Conservation (phyloP, 108 stramenopile species). For the Schizochytrium sp. region DNA sequence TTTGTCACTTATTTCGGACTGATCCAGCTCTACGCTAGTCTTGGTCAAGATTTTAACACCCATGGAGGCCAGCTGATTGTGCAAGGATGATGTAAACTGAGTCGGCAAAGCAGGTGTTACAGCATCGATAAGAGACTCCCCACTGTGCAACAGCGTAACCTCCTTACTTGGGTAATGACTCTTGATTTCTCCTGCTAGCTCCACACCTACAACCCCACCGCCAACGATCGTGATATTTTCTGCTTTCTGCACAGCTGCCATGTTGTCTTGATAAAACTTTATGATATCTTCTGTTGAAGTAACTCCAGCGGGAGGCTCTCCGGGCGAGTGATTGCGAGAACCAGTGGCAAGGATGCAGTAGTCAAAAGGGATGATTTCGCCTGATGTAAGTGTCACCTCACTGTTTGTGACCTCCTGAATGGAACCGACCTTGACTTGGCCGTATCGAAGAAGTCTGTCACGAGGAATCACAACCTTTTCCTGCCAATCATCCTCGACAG, state of each 20-base stretch:
- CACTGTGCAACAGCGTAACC: constrained; percentile 65
- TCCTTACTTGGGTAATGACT: constrained; percentile 64
- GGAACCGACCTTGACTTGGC: not conserved
- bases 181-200: constrained; percentile 68
- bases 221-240: constrained; percentile 64
- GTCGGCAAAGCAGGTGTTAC: not conserved
- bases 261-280: too few species aligned
- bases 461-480: constrained; percentile 54
- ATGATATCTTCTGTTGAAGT: too few species aligned
- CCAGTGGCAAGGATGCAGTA: not conserved
- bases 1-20: not conserved
- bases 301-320: not conserved
- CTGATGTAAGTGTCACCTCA: not conserved
- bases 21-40: not conserved
- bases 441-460: constrained; percentile 53
- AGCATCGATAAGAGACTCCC: not conserved
- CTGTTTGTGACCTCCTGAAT: not conserved
- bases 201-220: constrained; percentile 70
- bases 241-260: not conserved
- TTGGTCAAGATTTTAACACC: not conserved
- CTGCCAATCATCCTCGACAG: constrained; percentile 60
- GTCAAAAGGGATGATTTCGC: constrained; percentile 21
- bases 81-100: not conserved
- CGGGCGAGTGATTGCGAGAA: not conserved
- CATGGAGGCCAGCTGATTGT: not conserved